Evolutionary conservation across 352 stramenopile species (phyloP).

Genomic region (Phytophthora parvispora): DNA sequence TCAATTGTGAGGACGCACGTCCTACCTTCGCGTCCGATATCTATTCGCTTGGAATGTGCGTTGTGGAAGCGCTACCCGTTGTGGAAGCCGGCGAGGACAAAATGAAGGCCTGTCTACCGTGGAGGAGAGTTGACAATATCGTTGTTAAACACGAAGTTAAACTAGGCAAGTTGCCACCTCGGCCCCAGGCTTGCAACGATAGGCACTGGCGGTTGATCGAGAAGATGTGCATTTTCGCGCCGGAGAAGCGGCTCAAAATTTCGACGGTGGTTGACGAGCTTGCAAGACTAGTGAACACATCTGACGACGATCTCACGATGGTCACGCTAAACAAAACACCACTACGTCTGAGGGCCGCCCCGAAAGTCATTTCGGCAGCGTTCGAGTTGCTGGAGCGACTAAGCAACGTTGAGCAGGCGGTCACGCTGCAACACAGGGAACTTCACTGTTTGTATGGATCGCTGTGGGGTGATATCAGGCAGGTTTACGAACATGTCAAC

Average conservation of each 20-base stretch:
- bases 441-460: neutral
- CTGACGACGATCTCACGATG: too few species aligned
- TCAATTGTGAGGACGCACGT: neutral
- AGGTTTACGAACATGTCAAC: neutral
- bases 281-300: neutral
- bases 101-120: neutral
- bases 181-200: neutral
- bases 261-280: neutral
- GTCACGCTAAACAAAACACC: neutral
- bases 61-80: conserved; percentile 3
- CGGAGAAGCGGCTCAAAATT: neutral
- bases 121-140: neutral
- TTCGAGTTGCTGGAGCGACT: neutral
- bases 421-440: neutral
- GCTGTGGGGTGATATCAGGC: neutral
- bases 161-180: neutral
- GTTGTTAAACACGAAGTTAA: neutral
- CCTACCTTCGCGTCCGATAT: neutral
- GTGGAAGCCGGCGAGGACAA: neutral
- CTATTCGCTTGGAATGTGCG: conserved; percentile 5
- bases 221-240: conserved; percentile 1
- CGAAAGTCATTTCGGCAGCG: neutral
- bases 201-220: neutral
- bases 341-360: neutral
- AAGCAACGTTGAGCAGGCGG: too few species aligned